Percentiles rank a stretch among this genome's conserved stretches.
phyloP scores from a whole-genome alignment of 805 yeast genomes.

The Saccharomycopsis capsularis region DNA sequence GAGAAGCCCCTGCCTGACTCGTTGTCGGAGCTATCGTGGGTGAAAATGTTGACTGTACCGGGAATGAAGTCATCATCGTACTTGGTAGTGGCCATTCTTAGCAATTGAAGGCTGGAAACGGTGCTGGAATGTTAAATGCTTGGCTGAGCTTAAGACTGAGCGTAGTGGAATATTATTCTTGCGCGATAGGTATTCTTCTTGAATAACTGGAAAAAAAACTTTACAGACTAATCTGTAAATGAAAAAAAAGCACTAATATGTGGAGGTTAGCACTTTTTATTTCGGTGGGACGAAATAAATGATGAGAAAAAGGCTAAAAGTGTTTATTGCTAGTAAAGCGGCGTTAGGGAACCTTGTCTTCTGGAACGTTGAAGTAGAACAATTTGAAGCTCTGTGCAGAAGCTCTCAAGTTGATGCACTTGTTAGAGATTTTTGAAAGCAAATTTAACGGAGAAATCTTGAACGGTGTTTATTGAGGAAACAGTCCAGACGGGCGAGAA shows the following conservation, averaged over 20 bases:
- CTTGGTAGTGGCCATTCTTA: conserved; percentile 21
- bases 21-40: conserved; percentile 7
- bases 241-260: conserved; percentile 19
- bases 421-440: conserved; percentile 9
- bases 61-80: conserved; percentile 23
- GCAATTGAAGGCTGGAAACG: not conserved
- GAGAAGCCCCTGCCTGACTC: conserved; percentile 17
- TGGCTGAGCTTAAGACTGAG: not conserved
- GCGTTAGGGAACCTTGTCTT: conserved; percentile 21
- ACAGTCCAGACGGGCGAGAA: too few relatives aligned
- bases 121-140: not conserved
- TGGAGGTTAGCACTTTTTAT: conserved; percentile 16
- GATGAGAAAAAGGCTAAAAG: not conserved
- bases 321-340: not conserved
- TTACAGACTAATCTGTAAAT: conserved; percentile 16
- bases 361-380: conserved; percentile 14
- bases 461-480: conserved; percentile 2
- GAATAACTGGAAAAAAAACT: conserved; percentile 12
- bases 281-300: conserved; percentile 4
- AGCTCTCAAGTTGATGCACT: conserved; percentile 12
- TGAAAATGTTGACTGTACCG: conserved; percentile 21
- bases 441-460: conserved; percentile 17
- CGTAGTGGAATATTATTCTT: not conserved
- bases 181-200: not conserved
- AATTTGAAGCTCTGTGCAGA: conserved; percentile 14